These are phyloP conservation scores for Phlebiopsis gigantea DNA, from an alignment of 768 basidiomycete species.

Conservation along the genomic window DNA sequence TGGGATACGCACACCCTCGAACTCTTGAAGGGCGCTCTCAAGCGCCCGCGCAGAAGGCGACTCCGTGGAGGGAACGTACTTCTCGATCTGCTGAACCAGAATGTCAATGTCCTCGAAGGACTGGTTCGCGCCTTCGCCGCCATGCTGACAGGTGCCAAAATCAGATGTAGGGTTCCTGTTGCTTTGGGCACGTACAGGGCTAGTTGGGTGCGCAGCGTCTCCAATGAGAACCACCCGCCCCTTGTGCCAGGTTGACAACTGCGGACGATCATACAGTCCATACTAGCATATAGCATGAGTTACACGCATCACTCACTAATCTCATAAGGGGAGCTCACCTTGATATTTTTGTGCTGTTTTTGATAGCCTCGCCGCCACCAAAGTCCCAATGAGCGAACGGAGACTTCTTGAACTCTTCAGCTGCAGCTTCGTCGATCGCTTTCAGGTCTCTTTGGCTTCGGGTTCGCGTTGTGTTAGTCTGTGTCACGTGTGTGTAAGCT, in stretches of 20 bases:
- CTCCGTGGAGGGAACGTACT: constrained; percentile 25
- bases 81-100: constrained; percentile 28
- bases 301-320: not conserved
- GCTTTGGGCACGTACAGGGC: constrained; percentile 30
- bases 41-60: no score
- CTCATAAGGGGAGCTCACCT: no score
- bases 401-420: no score
- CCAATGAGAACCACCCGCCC: constrained; percentile 38
- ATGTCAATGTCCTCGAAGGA: constrained; percentile 38
- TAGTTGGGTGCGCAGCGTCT: constrained; percentile 43
- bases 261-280: constrained; percentile 41
- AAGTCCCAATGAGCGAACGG: no score
- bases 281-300: constrained; percentile 23
- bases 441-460: no score
- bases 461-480: no score
- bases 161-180: not conserved
- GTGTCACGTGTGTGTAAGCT: no score
- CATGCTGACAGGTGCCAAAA: constrained; percentile 26
- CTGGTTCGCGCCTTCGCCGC: constrained; percentile 43
- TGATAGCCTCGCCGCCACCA: no score
- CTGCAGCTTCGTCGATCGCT: no score
- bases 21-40: no score
- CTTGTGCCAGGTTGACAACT: constrained; percentile 35
- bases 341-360: no score
- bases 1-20: no score